Base-by-base conservation (phyloP, 352 stramenopile genomes). In the Phytophthora syringae region DNA sequence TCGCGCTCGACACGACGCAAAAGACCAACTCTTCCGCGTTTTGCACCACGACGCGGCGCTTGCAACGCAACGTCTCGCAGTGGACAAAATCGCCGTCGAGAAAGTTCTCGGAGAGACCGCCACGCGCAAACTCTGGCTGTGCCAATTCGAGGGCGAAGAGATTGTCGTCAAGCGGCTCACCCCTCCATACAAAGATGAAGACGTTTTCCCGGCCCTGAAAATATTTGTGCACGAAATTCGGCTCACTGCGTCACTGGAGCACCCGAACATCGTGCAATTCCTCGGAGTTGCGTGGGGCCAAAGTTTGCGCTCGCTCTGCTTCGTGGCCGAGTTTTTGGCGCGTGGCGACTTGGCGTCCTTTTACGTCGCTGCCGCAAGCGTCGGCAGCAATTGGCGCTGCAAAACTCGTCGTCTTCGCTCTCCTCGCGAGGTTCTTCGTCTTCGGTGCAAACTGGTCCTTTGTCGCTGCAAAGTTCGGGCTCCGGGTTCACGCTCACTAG, bases 181-280 rank as follows among this genome's bases (percentile, higher is more conserved):
- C 43, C 45, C 58, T 6, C 61, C 58, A 0, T 16, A 60, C 1
- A 49, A 51, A 10, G 42, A 43, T 21, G 40, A 59, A 30, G 34
- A 64, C 5, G 56, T 64, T 1, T 71, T 64, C 50, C 62, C 62
- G 6, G 51, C 40, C 2, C 18, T 76, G 53, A 20, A 82, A 21
- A 64, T 27, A 10, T 93, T 94, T 24, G 66, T 89, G 13, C 55
- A 52, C 2, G 86, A 94, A 54, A 89, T 92, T 55, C 86, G 86
- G 45, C 64, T 95, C 20, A 69, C 86, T 1, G 72, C 77, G 6
- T 62, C 62, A 16, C 43, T 93, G 15, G 68, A 88, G 12, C 84
- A 95, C 40, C 69, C 80, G 9, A 78, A 80, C 51, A 83, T 94
- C 39, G 56, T 88, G 6, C 42, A 58, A 32, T 80, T 94, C 22